A percentile compares a stretch with the other conserved stretches of the same genome.
These are phyloP conservation scores for Colletotrichum cereale DNA, from an alignment of 2,329 filamentous ascomycete genomes.

Conservation along the genomic window DNA sequence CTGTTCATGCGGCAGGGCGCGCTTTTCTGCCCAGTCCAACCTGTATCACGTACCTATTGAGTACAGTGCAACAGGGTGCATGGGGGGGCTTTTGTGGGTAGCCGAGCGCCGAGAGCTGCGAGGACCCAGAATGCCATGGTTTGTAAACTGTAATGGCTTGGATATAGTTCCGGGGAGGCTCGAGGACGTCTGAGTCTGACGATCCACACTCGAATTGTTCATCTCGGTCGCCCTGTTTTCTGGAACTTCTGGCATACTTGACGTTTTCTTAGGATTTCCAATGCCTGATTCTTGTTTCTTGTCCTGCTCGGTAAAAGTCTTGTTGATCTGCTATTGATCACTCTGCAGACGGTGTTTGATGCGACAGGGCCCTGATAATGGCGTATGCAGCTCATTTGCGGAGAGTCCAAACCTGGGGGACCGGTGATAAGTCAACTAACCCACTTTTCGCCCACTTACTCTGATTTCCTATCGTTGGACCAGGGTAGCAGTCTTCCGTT, in stretches of 20 bases:
- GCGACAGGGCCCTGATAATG: neutral
- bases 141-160: neutral
- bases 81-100: slow-evolving; percentile 23
- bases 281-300: slow-evolving; percentile 9
- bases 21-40: neutral
- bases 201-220: slow-evolving; percentile 12
- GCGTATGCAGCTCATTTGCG: neutral
- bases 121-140: neutral
- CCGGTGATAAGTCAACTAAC: too few species aligned
- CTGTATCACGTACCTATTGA: too few species aligned
- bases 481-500: neutral
- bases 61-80: slow-evolving; percentile 22
- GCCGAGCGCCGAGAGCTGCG: slow-evolving; percentile 14
- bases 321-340: slow-evolving; percentile 4
- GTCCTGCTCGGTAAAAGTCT: neutral
- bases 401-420: slow-evolving; percentile 6
- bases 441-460: too few species aligned
- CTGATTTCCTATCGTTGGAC: neutral
- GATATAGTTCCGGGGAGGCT: neutral
- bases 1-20: slow-evolving; percentile 7
- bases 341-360: neutral
- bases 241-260: neutral
- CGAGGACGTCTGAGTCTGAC: slow-evolving; percentile 1
- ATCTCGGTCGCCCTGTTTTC: neutral
- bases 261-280: neutral